Evolutionary conservation across 2,329 filamentous ascomycete genomes (phyloP).

Genomic region (Magnaporthiopsis incrustans): DNA sequence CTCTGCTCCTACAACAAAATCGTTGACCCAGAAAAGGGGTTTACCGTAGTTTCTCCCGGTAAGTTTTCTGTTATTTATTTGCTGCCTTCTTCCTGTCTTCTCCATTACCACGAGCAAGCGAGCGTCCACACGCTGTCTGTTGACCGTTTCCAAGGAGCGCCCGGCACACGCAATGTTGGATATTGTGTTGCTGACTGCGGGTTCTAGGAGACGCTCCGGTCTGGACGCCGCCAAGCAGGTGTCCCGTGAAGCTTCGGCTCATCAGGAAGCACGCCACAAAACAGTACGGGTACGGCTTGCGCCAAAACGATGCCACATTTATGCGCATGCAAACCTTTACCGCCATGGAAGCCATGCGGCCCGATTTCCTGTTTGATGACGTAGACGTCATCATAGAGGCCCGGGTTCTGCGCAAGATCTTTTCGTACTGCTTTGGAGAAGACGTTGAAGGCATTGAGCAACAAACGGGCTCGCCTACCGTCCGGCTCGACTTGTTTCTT

Average conservation of each 20-base stretch:
- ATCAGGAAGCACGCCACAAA: neutral
- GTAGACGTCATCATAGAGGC: neutral
- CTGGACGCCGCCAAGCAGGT: neutral
- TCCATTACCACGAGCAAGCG: neutral
- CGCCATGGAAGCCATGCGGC: neutral
- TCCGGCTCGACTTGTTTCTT: neutral
- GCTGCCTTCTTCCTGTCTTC: too few species aligned
- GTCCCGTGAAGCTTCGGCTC: neutral
- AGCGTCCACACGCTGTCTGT: neutral
- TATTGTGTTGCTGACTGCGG: neutral
- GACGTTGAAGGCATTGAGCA: neutral
- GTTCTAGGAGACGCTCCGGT: neutral
- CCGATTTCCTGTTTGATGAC: neutral
- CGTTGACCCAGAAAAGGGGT: neutral
- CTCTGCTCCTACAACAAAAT: neutral
- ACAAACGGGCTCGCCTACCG: neutral
- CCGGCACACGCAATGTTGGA: too few species aligned
- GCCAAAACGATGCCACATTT: neutral
- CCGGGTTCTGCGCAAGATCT: neutral
- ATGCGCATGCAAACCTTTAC: neutral
- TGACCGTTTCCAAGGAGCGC: neutral
- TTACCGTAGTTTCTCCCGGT: neutral
- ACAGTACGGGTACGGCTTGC: neutral
- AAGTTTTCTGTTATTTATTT: neutral
- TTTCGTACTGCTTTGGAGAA: neutral